These are phyloP conservation scores for Alternaria brassicicola DNA, from an alignment of 2,329 filamentous ascomycete species.

Conservation along the genomic window DNA sequence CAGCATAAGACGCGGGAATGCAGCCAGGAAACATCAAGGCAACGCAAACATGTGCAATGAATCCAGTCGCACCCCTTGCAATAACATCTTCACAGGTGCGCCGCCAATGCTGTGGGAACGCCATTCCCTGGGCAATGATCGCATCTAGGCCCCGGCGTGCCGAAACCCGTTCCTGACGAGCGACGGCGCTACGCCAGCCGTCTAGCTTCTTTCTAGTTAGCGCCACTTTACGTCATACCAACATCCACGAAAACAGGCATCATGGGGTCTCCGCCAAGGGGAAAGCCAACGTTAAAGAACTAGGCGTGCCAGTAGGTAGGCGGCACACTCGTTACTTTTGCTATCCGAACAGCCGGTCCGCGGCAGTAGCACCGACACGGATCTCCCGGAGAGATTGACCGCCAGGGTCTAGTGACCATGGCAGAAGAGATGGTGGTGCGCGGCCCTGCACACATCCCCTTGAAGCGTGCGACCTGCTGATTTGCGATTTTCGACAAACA, in stretches of 20 bases:
- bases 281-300: background rate
- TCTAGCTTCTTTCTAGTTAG: conserved; percentile 9
- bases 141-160: conserved; percentile 7
- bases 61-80: background rate
- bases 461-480: conserved; percentile 14
- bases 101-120: background rate
- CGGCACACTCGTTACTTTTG: background rate
- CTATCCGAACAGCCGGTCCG: conserved; percentile 1
- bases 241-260: conserved; percentile 12
- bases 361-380: conserved; percentile 15
- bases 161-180: conserved; percentile 10
- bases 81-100: background rate
- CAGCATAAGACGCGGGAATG: background rate
- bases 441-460: background rate
- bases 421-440: conserved; percentile 37
- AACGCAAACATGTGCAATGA: no score
- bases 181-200: background rate
- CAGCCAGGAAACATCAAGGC: background rate
- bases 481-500: conserved; percentile 15
- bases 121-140: conserved; percentile 6
- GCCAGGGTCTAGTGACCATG: conserved; percentile 20
- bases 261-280: background rate
- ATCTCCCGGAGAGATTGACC: conserved; percentile 23
- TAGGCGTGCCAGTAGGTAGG: background rate
- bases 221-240: conserved; percentile 7